Conservation (phyloP, 2,329 filamentous ascomycete genomes). For the Claviceps cyperi region DNA sequence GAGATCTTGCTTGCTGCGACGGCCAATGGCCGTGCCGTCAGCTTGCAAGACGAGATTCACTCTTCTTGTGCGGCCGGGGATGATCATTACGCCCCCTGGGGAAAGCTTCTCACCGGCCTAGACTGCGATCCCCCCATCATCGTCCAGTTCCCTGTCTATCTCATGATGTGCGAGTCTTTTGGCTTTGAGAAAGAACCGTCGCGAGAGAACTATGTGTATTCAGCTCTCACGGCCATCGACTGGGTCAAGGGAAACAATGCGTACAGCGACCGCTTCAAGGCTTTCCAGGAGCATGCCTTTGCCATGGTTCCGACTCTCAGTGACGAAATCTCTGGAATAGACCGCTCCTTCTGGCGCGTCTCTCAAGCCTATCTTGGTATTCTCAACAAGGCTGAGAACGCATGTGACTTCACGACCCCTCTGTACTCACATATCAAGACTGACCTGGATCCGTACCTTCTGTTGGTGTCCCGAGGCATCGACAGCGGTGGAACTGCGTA, state of each 20-base stretch:
- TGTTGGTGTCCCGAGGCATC: conserved; percentile 3
- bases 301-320: conserved; percentile 2
- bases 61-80: conserved; percentile 1
- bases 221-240: conserved; percentile 4
- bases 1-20: conserved; percentile 3
- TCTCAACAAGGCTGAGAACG: conserved; percentile 4
- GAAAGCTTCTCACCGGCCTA: conserved; percentile 5
- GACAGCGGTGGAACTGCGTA: conserved; percentile 5
- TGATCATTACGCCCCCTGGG: conserved; percentile 4
- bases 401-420: conserved; percentile 1
- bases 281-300: conserved; percentile 1
- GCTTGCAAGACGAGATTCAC: neutral
- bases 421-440: conserved; percentile 2
- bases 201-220: conserved; percentile 6
- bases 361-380: conserved; percentile 3
- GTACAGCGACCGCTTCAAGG: conserved; percentile 1
- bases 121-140: conserved; percentile 7
- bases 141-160: conserved; percentile 6
- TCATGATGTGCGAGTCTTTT: conserved; percentile 8
- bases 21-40: neutral
- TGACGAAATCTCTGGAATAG: conserved; percentile 3
- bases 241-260: conserved; percentile 5
- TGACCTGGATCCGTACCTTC: conserved; percentile 2
- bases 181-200: conserved; percentile 1
- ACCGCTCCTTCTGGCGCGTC: conserved; percentile 6